Base-by-base conservation (phyloP, 1,139 yeast genomes). In the Yamadazyma spencermartinsiae region DNA sequence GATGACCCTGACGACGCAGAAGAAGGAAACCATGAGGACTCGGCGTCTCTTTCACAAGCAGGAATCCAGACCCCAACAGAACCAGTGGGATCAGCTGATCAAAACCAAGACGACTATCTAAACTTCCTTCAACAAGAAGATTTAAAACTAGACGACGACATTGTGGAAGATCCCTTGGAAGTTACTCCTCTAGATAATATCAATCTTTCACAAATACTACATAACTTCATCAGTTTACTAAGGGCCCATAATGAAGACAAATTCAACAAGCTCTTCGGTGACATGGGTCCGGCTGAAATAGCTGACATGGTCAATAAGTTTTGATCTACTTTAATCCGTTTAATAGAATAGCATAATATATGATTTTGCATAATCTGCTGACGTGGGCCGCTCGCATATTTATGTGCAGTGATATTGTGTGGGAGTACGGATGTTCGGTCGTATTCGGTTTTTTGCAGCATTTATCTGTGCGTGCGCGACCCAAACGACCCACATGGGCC, bases 111-210 rank as follows among this genome's bases (percentile, higher is more conserved):
- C 8, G 73, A 59, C 13, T 71, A 62, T 12, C 68, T 62, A 16
- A 51, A 68, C 72, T 37, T 63, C 55, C 38, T 72, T 61, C 39
- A 53, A 68, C 38, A 66, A 69, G 47, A 65, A 53, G 33, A 49
- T 59, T 4, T 72, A 62, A 18, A 68, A 62, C 39, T 70, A 62
- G 79, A 79, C 34, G 87, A 80, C 18, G 80, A 73, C 28, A 59
- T 86, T 4, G 76, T 74, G 18, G 97, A 89, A 52, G 96, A 92
- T 60, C 90, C 96, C 3, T 72, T 87, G 48, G 77, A 85, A 3
- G 80, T 83, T 36, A 83, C 89, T 2, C 82, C 95, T 1, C 66
- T 92, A 42, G 98, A 92, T 52, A 64, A 68, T 31, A 63, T 90
- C 31, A 82, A 90, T 52, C 77, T 88, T 7, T 82, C 79, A 27